Conservation (phyloP, 345 rosid genomes). For the Erucastrum elatum region DNA sequence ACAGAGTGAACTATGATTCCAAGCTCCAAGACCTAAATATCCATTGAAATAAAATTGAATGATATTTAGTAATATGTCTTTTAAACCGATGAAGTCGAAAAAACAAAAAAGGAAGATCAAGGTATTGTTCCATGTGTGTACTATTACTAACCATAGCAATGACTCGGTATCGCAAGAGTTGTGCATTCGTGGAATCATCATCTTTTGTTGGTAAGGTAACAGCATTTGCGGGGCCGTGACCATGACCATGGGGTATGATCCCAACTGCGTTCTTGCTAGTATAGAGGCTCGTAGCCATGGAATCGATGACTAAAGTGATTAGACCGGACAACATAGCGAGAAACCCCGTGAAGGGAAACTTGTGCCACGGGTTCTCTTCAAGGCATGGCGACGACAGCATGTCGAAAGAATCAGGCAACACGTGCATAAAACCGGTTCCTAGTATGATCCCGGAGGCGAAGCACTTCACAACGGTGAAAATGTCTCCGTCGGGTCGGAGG, state of each 20-base stretch:
- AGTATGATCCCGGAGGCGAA: not conserved
- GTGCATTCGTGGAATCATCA: not conserved
- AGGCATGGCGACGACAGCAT: not conserved
- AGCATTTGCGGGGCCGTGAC: not conserved
- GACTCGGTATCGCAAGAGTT: slow-evolving; percentile 2
- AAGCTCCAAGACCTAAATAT: slow-evolving; percentile 46
- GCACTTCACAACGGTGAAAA: not conserved
- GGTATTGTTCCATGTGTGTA: not conserved
- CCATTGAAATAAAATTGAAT: not conserved
- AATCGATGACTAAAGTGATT: not conserved
- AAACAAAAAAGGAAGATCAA: not conserved
- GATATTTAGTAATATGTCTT: not conserved
- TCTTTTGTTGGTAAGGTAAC: not conserved
- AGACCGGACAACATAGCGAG: not conserved
- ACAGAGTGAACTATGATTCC: slow-evolving; percentile 51
- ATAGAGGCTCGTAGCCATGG: slow-evolving; percentile 4
- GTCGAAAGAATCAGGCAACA: not conserved
- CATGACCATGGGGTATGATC: not conserved
- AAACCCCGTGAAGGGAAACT: slow-evolving; percentile 1
- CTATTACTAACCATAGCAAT: slow-evolving; percentile 14
- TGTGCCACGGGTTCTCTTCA: slow-evolving; percentile 1
- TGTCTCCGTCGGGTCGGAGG: not conserved
- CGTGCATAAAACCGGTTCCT: not conserved
- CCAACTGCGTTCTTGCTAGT: not conserved
- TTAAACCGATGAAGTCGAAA: not conserved